phyloP scores from a whole-genome alignment of 2,329 filamentous ascomycete genomes.

The Xylariaceae sp. region DNA sequence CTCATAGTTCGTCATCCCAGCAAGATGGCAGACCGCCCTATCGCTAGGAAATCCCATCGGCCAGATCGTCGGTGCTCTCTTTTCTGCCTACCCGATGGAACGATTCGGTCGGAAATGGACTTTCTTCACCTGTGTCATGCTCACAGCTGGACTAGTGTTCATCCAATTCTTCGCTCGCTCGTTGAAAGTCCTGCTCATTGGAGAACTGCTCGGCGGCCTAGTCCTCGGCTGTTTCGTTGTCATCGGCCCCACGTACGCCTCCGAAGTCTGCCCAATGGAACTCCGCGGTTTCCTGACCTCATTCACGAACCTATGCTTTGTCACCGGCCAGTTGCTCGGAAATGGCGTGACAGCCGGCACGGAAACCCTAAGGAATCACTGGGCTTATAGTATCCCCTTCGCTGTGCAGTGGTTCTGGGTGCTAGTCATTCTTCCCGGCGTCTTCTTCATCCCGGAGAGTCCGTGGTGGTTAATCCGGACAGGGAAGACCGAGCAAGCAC shows the following conservation, averaged over 20 bases:
- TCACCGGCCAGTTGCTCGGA: conserved; percentile 54
- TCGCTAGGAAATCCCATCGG: conserved; percentile 52
- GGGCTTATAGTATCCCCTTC: conserved; percentile 46
- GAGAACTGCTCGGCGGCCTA: conserved; percentile 56
- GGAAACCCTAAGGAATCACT: conserved; percentile 36
- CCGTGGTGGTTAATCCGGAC: conserved; percentile 47
- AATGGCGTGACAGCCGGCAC: conserved; percentile 43
- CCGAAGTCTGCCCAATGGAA: conserved; percentile 54
- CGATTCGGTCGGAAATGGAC: conserved; percentile 41
- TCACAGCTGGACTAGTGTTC: conserved; percentile 51
- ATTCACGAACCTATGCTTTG: conserved; percentile 58
- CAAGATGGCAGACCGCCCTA: conserved; percentile 43
- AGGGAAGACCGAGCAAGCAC: conserved; percentile 38
- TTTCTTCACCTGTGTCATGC: conserved; percentile 38
- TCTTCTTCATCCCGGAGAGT: conserved; percentile 45
- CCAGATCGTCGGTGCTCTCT: conserved; percentile 50
- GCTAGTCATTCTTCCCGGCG: conserved; percentile 38
- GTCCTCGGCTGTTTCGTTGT: conserved; percentile 58
- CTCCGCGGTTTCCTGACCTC: conserved; percentile 53
- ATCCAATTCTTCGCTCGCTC: conserved; percentile 58
- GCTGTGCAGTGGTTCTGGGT: conserved; percentile 49
- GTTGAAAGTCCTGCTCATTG: conserved; percentile 50
- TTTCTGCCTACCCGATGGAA: conserved; percentile 44
- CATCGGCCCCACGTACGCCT: conserved; percentile 53
- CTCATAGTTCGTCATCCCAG: conserved; percentile 28